Base-by-base conservation (phyloP, 2,329 filamentous ascomycete genomes). In the Pseudogymnoascus pannorum region DNA sequence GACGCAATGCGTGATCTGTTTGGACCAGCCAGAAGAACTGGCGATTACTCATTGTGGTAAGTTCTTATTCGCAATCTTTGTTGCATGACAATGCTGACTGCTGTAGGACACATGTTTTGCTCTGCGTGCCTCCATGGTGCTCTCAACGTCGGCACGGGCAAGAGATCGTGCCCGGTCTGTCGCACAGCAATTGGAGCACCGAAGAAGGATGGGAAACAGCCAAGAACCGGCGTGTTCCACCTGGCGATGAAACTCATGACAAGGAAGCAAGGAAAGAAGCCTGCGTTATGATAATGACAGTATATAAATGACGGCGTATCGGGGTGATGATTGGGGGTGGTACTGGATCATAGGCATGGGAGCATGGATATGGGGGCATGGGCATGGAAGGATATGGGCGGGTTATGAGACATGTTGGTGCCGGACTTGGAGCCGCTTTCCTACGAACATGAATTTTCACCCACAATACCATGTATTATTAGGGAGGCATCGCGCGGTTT, bases 41-140 rank as follows among this genome's bases (percentile, higher is more conserved):
- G 86, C 83, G 1, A 80, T 87, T 51, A 88, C 85, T 2, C 82
- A 87, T 71, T 88, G 85, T 72, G 85, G 85, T 87, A 82, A 65
- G 83, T 71, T 31, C 4, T 38, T 16, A 26, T 26, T 58, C 22
- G 1, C 14, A 16, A 26, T 38, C 18, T 58, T 36, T 58, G 33
- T 54, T 31, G 3, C 16, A 38, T 16, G 57, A 48, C 29, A 48
- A 54, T 40, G 26, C 40, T 44, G 38, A 26, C 35, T 31, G 38
- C 58, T 40, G 54, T 36, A 87, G 85, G 85, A 8, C 85, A 88
- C 67, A 74, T 87, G 2, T 88, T 86, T 69, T 88, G 85, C 65
- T 80, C 81, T 51, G 78, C 81, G 61, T 88, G 85, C 68, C 75
- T 88, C 1, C 82, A 86, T 67, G 79, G 81, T 9, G 81, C 85